Evolutionary conservation across 805 yeast species (phyloP).

Genomic region (Candida insectalens): DNA sequence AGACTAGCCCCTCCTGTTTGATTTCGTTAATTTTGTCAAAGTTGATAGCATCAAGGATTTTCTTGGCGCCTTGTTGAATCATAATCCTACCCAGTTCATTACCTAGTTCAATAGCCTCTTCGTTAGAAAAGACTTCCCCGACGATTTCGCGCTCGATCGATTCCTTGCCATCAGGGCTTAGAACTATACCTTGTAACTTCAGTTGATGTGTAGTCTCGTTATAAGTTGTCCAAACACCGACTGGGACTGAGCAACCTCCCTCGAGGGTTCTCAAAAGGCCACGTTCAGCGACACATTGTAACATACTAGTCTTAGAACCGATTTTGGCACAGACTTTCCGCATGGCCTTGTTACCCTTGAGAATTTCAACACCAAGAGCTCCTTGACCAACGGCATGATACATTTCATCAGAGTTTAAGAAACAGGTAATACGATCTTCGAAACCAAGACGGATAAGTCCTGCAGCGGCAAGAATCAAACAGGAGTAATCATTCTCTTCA

Average conservation of each 20-base stretch:
- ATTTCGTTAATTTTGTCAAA: constrained; percentile 48
- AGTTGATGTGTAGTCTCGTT: constrained; percentile 34
- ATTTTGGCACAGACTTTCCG: constrained; percentile 51
- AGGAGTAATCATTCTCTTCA: constrained; percentile 42
- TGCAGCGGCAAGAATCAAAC: constrained; percentile 86
- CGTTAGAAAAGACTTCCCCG: constrained; percentile 26
- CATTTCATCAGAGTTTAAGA: constrained; percentile 69
- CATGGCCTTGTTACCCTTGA: constrained; percentile 55
- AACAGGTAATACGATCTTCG: constrained; percentile 64
- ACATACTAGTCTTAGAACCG: constrained; percentile 54
- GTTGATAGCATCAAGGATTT: constrained; percentile 72
- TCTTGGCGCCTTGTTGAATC: constrained; percentile 71
- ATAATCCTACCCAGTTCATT: constrained; percentile 54
- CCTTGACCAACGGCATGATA: constrained; percentile 99
- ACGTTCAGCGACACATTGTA: constrained; percentile 83
- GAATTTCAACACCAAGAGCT: constrained; percentile 87
- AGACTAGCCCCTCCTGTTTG: constrained; percentile 25
- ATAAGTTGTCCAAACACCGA: constrained; percentile 68
- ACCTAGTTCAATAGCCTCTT: constrained; percentile 69
- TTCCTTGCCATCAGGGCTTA: constrained; percentile 73
- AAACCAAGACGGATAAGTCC: constrained; percentile 73
- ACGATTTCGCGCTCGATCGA: constrained; percentile 48
- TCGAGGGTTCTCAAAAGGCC: constrained; percentile 79
- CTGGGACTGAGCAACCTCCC: constrained; percentile 98
- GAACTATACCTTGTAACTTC: constrained; percentile 60